These are phyloP conservation scores for Penicillium occitanis DNA, from an alignment of 2,329 filamentous ascomycete species.

Conservation along the genomic window DNA sequence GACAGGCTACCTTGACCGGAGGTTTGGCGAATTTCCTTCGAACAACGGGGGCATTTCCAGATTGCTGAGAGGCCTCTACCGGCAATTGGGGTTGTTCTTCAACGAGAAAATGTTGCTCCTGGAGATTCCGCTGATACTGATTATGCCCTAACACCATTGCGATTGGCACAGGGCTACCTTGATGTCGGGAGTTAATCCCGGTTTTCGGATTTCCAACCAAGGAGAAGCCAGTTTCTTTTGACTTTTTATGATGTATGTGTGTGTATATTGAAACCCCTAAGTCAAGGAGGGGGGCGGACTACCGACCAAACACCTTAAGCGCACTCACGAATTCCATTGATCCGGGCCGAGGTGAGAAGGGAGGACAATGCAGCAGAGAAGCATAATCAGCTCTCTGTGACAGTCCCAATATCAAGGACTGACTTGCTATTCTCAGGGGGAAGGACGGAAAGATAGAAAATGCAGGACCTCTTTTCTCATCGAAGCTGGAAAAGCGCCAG, in stretches of 20 bases:
- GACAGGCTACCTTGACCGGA: slow-evolving; percentile 47
- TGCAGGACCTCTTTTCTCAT: slow-evolving; percentile 10
- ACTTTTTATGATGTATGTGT: slow-evolving; percentile 11
- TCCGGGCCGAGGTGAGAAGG: slow-evolving; percentile 17
- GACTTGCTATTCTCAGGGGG: neutral
- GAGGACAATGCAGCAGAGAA: slow-evolving; percentile 12
- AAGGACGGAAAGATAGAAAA: slow-evolving; percentile 1
- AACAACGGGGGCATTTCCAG: slow-evolving; percentile 32
- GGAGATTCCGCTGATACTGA: slow-evolving; percentile 20
- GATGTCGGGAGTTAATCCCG: neutral
- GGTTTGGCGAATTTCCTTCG: slow-evolving; percentile 48
- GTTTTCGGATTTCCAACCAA: neutral
- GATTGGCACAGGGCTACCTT: slow-evolving; percentile 21
- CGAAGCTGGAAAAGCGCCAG: slow-evolving; percentile 21
- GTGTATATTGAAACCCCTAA: slow-evolving; percentile 1
- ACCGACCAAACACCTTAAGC: slow-evolving; percentile 8
- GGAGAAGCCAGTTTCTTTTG: slow-evolving; percentile 11
- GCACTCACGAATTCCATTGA: slow-evolving; percentile 18
- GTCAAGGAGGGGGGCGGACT: slow-evolving; percentile 8
- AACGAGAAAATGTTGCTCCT: slow-evolving; percentile 14
- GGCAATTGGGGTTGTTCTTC: slow-evolving; percentile 13
- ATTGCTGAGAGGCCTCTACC: slow-evolving; percentile 22
- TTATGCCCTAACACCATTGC: slow-evolving; percentile 29
- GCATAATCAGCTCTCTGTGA: slow-evolving; percentile 17
- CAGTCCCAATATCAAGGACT: slow-evolving; percentile 18